Base-by-base conservation (phyloP, 768 basidiomycete species). In the Scleroderma citrinum region DNA sequence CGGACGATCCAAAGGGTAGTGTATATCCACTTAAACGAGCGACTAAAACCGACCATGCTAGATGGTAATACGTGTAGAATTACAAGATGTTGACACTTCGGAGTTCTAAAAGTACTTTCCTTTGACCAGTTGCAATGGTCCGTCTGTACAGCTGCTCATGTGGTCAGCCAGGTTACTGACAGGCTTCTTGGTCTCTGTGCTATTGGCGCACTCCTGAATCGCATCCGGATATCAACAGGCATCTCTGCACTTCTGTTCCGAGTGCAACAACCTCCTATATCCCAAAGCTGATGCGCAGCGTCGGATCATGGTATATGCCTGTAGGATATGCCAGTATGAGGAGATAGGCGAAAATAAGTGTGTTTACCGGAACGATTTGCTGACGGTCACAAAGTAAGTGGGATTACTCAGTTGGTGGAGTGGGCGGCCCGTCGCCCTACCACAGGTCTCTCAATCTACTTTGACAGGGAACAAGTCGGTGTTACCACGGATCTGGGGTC, bases 181-280 rank as follows among this genome's bases (percentile, higher is more conserved):
- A 24, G 43, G 31, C 3, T 19, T 29, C 13, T 31, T 49, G 17
- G 26, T 31, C 43, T 29, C 14, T 41, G 37, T 32, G 5, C 30
- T 5, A 45, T 50, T 30, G 3, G 23, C 14, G 35, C 17, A 35
- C 17, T 35, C n/a, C n/a, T n/a, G n/a, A n/a, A n/a, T n/a, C n/a
- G n/a, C n/a, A n/a, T 5, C 17, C 44, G n/a, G 31, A 16, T 21
- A 34, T 29, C 21, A 30, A 1, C 50, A 91, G 88, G 83, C 89
- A 11, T 87, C 87, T 2, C 80, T 95, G 24, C 83, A 89, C 57
- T 95, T 95, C 69, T 95, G 92, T 60, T 84, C 82, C 34, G 92
- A 95, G 75, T 95, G 92, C 75, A 93, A 94, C 72, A 95, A 96
- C 64, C 77, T 96, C 24, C 76, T 96, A 46, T 94, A 95, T 66